phyloP scores from a whole-genome alignment of 768 basidiomycete species.

The Paxillus ammoniavirescens region DNA sequence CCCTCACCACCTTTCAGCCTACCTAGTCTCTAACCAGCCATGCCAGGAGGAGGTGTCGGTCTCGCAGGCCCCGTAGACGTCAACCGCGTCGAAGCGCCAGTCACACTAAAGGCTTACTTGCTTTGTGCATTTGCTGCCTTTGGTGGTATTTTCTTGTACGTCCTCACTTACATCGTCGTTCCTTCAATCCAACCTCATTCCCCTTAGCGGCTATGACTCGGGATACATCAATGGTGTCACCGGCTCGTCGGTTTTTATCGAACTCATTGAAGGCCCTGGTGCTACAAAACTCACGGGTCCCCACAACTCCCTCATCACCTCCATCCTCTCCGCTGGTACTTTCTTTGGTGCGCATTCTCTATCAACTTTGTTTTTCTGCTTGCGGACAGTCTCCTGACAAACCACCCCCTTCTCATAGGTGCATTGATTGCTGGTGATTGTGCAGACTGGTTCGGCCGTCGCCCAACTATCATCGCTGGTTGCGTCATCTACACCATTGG shows the following conservation, averaged over 20 bases:
- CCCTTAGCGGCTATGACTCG: slow-evolving; percentile 66
- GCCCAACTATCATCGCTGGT: slow-evolving; percentile 44
- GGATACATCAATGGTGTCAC: slow-evolving; percentile 74
- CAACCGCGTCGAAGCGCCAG: slow-evolving; percentile 20
- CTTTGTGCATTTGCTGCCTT: slow-evolving; percentile 35
- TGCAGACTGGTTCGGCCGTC: slow-evolving; percentile 56
- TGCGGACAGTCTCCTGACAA: slow-evolving; percentile 1
- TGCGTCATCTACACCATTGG: slow-evolving; percentile 58
- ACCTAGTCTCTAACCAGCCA: slow-evolving; percentile 1
- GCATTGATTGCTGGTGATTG: slow-evolving; percentile 52
- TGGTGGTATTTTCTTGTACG: slow-evolving; percentile 35
- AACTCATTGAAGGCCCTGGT: slow-evolving; percentile 10
- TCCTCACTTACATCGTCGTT: slow-evolving; percentile 10
- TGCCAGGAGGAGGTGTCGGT: slow-evolving; percentile 15
- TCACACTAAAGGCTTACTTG: slow-evolving; percentile 25
- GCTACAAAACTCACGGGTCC: slow-evolving; percentile 39
- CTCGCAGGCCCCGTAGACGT: not conserved
- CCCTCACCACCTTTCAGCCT: too few species aligned
- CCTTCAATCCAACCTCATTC: not conserved
- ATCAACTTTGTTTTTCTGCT: slow-evolving; percentile 18
- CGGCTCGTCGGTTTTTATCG: slow-evolving; percentile 38
- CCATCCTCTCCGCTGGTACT: slow-evolving; percentile 76
- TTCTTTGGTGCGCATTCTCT: slow-evolving; percentile 52
- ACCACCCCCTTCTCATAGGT: slow-evolving; percentile 27
- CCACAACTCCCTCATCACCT: slow-evolving; percentile 50